These are phyloP conservation scores for Thecaphora thlaspeos DNA, from an alignment of 1,284 basidiomycete genomes.

Conservation along the genomic window DNA sequence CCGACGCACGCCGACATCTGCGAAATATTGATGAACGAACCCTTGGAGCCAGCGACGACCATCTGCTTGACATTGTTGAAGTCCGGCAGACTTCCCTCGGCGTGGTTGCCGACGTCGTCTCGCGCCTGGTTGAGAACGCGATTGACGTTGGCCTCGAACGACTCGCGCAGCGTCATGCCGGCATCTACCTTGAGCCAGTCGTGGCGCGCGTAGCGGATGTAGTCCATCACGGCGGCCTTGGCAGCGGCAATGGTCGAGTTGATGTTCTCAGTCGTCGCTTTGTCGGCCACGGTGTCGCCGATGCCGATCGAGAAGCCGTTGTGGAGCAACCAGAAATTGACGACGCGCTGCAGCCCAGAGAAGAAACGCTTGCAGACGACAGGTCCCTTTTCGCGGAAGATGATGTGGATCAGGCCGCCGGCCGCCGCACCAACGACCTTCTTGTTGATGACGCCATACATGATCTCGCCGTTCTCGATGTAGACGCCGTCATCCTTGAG, in stretches of 20 bases:
- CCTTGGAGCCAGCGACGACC: slow-evolving; percentile 98
- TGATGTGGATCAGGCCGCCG: slow-evolving; percentile 92
- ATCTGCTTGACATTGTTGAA: slow-evolving; percentile 99
- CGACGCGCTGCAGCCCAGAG: slow-evolving; percentile 88
- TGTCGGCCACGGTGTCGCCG: slow-evolving; percentile 95
- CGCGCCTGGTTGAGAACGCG: slow-evolving; percentile 90
- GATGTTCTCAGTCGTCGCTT: slow-evolving; percentile 77
- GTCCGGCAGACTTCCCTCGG: slow-evolving; percentile 92
- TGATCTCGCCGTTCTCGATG: slow-evolving; percentile 94
- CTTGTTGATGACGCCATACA: slow-evolving; percentile 95
- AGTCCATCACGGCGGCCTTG: slow-evolving; percentile 63
- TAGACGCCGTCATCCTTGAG: slow-evolving; percentile 81
- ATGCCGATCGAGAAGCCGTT: slow-evolving; percentile 99
- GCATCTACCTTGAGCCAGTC: slow-evolving; percentile 60
- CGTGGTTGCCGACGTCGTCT: slow-evolving; percentile 90
- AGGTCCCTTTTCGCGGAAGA: slow-evolving; percentile 95
- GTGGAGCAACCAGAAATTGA: slow-evolving; percentile 98
- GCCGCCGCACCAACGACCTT: slow-evolving; percentile 89
- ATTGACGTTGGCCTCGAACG: slow-evolving; percentile 90
- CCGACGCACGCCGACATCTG: slow-evolving; percentile 99
- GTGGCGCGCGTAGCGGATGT: slow-evolving; percentile 52
- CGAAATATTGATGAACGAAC: slow-evolving; percentile 91
- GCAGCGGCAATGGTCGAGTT: slow-evolving; percentile 77
- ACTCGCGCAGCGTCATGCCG: slow-evolving; percentile 99
- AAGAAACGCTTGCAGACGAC: slow-evolving; percentile 89